Evolutionary conservation across 257 asterid genomes (phyloP).

Genomic region (Linderniella brevidens): DNA sequence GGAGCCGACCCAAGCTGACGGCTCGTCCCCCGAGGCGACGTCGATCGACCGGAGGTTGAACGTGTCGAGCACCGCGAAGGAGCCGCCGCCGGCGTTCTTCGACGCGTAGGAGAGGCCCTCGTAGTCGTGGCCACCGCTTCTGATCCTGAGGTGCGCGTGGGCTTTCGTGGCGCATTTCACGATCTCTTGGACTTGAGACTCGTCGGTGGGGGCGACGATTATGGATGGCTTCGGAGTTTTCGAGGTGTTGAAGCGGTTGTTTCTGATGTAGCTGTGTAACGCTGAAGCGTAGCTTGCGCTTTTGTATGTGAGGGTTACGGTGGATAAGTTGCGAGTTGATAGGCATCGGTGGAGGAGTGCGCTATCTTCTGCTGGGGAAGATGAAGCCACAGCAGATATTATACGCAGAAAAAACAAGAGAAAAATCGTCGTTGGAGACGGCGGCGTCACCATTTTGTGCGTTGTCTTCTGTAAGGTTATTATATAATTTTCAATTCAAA

Average conservation of each 20-base stretch:
- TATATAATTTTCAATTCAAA: too few relatives aligned
- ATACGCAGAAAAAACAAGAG: too few relatives aligned
- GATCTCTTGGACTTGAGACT: conserved; percentile 11
- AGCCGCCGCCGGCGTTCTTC: conserved; percentile 12
- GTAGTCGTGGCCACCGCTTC: conserved; percentile 57
- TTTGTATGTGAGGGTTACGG: conserved; percentile 11
- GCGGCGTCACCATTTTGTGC: too few relatives aligned
- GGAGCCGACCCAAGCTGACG: conserved; percentile 23
- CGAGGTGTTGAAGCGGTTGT: conserved; percentile 16
- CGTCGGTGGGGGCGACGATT: conserved; percentile 20
- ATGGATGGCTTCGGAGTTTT: conserved; percentile 17
- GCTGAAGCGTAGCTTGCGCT: conserved; percentile 11
- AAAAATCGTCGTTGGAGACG: too few relatives aligned
- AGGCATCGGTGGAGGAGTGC: too few relatives aligned
- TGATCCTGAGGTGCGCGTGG: conserved; percentile 17
- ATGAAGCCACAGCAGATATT: too few relatives aligned
- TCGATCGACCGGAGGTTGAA: conserved; percentile 17
- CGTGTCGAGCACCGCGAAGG: conserved; percentile 22
- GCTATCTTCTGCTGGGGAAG: too few relatives aligned
- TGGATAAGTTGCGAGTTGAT: conserved; percentile 3
- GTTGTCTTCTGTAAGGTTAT: too few relatives aligned
- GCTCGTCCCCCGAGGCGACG: conserved; percentile 1
- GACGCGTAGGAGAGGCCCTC: conserved; percentile 30
- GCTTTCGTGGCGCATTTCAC: conserved; percentile 15
- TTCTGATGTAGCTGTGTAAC: conserved; percentile 15